Evolutionary conservation across 768 basidiomycete genomes (phyloP), one percentile per base, ranked within the genome.

Genomic region (Bullera alba): DNA sequence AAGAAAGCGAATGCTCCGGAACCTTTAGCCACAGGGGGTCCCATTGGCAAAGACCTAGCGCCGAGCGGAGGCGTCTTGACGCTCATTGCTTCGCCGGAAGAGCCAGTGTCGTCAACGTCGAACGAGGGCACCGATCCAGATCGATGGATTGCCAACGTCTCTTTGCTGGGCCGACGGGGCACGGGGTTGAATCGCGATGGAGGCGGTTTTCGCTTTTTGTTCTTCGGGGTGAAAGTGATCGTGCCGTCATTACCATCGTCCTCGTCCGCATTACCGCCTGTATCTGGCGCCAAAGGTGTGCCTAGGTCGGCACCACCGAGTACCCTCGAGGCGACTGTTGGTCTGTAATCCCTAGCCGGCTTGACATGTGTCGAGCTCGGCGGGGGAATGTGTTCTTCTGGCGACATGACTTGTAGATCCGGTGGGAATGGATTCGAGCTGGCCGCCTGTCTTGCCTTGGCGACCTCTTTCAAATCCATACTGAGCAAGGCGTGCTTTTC

Each of bases 171-270:
- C 42, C 61, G 21, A 21, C 65, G 49, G 21, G 65, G 47, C 16
- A 65, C 58, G 35, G 64, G 68, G 26, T 44, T 43, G 50, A 64
- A 59, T 36, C 48, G 49, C 19, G 51, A 54, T 27, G 67, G 57
- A 4, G 55, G 58, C 19, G 51, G 48, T 37, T 55, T 62, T 43
- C 55, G 48, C 47, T 55, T 58, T 54, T 65, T 58, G 57, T 77
- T 78, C 67, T 79, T 81, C 17, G 86, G 78, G 28, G 84, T 76
- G 68, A 90, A 85, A 25, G 81, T 84, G 59, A 90, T 81, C 39
- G 80, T 77, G 52, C 85, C 84, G 49, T 85, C 84, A 52, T 71
- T 71, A 26, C 53, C 48, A 17, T 72, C 71, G 64, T 79, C 80
- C 10, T 78, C 78, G 36, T 48, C 30, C 4, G 42, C 8, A 73